phyloP scores from a whole-genome alignment of 768 basidiomycete species.

The Lactarius trivialis region DNA sequence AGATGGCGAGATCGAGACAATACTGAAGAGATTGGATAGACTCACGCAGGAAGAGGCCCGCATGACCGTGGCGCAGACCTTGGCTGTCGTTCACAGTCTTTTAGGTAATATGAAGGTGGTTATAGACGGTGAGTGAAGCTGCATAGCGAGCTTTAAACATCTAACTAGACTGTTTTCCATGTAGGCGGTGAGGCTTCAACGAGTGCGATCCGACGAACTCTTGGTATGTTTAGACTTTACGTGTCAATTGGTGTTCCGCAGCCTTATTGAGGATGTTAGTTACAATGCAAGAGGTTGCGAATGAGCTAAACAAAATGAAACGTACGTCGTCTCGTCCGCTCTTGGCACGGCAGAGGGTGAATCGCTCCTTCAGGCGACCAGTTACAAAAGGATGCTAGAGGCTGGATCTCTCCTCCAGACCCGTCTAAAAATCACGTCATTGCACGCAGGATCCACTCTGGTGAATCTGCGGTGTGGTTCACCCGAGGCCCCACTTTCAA shows the following conservation, averaged over 20 bases:
- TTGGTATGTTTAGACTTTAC: not conserved
- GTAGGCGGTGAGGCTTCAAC: too few relatives aligned
- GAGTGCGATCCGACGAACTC: too few relatives aligned
- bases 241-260: not conserved
- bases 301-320: not conserved
- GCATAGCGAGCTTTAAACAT: too few relatives aligned
- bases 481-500: not conserved
- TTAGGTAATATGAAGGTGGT: too few relatives aligned
- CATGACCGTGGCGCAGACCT: too few relatives aligned
- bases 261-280: not conserved
- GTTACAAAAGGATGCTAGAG: not conserved
- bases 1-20: too few relatives aligned
- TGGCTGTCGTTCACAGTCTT: too few relatives aligned
- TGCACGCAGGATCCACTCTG: not conserved
- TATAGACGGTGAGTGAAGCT: too few relatives aligned
- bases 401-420: not conserved
- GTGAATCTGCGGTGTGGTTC: conserved; percentile 2
- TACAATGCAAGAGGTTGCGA: not conserved
- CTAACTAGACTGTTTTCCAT: too few relatives aligned
- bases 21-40: too few relatives aligned
- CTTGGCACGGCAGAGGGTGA: not conserved
- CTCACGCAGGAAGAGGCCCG: too few relatives aligned
- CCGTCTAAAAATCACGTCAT: not conserved
- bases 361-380: not conserved
- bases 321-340: not conserved